Conservation (phyloP, 1,284 basidiomycete genomes). For the Chondrostereum purpureum region DNA sequence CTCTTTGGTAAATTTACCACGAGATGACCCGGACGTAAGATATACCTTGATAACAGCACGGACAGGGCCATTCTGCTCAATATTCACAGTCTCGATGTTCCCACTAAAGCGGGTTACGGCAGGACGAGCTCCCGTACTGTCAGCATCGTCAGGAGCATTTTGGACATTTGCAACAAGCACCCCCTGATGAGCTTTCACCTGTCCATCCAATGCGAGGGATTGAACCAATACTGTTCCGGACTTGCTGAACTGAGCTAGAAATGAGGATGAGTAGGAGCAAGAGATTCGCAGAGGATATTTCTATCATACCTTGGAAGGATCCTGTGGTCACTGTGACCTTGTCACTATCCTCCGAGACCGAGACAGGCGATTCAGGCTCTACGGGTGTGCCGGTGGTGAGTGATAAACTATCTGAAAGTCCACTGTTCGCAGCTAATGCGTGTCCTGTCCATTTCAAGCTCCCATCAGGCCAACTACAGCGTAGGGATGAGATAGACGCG, state of each 20-base stretch:
- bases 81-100: slow-evolving; percentile 24
- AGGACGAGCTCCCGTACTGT: slow-evolving; percentile 22
- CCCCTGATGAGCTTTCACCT: slow-evolving; percentile 24
- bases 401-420: slow-evolving; percentile 20
- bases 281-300: background rate
- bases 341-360: slow-evolving; percentile 21
- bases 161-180: slow-evolving; percentile 30
- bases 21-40: background rate
- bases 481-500: slow-evolving; percentile 2
- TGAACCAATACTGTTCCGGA: slow-evolving; percentile 27
- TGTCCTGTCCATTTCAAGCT: slow-evolving; percentile 39
- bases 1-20: background rate
- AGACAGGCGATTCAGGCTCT: slow-evolving; percentile 29
- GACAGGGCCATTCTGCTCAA: slow-evolving; percentile 37
- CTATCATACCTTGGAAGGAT: slow-evolving; percentile 26
- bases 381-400: slow-evolving; percentile 29
- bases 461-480: slow-evolving; percentile 34
- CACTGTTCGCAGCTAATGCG: slow-evolving; percentile 25
- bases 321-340: slow-evolving; percentile 30
- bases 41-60: slow-evolving; percentile 35
- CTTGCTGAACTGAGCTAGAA: slow-evolving; percentile 27
- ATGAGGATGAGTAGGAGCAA: background rate
- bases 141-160: slow-evolving; percentile 27
- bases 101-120: slow-evolving; percentile 24
- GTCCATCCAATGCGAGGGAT: slow-evolving; percentile 24